A percentile compares a stretch with the other conserved stretches of the same genome.
phyloP scores from a whole-genome alignment of 306 rosid genomes.

The Ceratonia siliqua region DNA sequence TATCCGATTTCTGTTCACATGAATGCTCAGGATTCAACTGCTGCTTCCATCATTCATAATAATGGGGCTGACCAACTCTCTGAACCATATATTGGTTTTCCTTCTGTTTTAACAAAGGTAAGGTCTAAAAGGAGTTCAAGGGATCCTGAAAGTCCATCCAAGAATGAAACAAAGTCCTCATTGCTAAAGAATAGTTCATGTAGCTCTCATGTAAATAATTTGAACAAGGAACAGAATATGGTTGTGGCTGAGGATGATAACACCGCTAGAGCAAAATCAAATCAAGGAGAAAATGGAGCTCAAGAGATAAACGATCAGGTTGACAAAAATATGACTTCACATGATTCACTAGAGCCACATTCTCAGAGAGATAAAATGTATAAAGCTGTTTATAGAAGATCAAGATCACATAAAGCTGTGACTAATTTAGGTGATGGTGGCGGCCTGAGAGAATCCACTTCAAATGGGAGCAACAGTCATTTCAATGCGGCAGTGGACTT shows the following conservation, averaged over 20 bases:
- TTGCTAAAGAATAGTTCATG: constrained; percentile 49
- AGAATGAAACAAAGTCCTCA: constrained; percentile 48
- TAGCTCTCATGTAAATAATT: constrained; percentile 41
- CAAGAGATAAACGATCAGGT: constrained; percentile 44
- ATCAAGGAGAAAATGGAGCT: constrained; percentile 48
- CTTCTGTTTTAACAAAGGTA: constrained; percentile 60
- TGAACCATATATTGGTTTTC: constrained; percentile 47
- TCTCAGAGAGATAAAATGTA: constrained; percentile 63
- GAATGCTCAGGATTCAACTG: constrained; percentile 42
- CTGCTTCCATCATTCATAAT: constrained; percentile 39
- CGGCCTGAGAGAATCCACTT: constrained; percentile 58
- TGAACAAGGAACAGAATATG: constrained; percentile 37
- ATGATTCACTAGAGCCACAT: constrained; percentile 48
- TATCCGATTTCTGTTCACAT: constrained; percentile 41
- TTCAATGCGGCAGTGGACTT: constrained; percentile 44
- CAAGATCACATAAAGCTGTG: constrained; percentile 62
- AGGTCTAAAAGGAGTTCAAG: constrained; percentile 56
- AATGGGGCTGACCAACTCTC: constrained; percentile 43
- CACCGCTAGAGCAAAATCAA: constrained; percentile 37
- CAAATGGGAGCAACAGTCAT: constrained; percentile 55
- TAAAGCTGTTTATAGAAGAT: constrained; percentile 77
- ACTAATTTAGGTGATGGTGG: constrained; percentile 50
- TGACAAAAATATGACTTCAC: constrained; percentile 44
- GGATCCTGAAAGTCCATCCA: constrained; percentile 65
- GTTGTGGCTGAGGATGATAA: constrained; percentile 44